Percentiles rank a stretch among this genome's conserved stretches.
Conservation (phyloP, 331 rosid genomes). For the Rosa hybrid region DNA sequence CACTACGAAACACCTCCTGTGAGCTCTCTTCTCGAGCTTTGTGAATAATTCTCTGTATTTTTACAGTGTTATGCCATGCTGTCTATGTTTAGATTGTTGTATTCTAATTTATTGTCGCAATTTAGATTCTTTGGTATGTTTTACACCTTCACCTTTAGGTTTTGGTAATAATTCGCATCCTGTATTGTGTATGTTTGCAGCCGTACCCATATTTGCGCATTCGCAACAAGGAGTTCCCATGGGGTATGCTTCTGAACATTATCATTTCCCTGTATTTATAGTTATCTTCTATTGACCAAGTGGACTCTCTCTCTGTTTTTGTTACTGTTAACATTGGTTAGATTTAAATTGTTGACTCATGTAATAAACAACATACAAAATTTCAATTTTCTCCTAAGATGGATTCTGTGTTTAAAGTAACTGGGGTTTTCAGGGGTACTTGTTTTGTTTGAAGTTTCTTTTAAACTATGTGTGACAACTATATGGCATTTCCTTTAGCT, state of each 20-base stretch:
- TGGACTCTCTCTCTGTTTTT: background rate
- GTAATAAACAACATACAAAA: background rate
- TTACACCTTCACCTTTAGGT: background rate
- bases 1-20: constrained; percentile 78
- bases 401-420: background rate
- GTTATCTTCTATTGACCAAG: background rate
- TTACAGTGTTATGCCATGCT: background rate
- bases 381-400: background rate
- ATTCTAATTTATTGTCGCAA: background rate
- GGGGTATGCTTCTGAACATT: constrained; percentile 66
- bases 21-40: constrained; percentile 41
- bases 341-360: background rate
- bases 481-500: background rate
- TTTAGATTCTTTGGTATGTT: background rate
- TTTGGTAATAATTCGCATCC: background rate
- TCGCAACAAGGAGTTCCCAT: constrained; percentile 98
- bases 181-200: constrained; percentile 35
- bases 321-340: background rate
- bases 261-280: background rate
- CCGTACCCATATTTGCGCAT: constrained; percentile 75
- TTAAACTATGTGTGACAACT: no score
- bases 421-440: background rate
- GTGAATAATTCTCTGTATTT: background rate
- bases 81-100: background rate
- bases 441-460: background rate